phyloP scores from a whole-genome alignment of 176 grass and related monocot genomes.

The Raddia distichophylla region DNA sequence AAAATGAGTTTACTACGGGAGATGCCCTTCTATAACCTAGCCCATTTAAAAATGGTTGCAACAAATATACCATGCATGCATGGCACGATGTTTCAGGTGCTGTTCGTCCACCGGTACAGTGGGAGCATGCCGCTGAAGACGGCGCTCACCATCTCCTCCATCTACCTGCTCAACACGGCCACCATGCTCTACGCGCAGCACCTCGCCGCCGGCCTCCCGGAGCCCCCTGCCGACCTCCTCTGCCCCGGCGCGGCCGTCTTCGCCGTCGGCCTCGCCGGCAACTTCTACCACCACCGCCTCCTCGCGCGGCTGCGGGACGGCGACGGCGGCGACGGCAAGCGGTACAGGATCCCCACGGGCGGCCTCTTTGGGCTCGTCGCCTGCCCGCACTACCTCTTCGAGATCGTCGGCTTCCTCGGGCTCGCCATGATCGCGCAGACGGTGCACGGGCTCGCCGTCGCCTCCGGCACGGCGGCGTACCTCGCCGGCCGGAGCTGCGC shows the following conservation, averaged over 20 bases:
- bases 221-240: constrained; percentile 53
- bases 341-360: constrained; percentile 71
- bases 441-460: constrained; percentile 43
- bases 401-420: constrained; percentile 66
- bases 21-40: too few relatives aligned
- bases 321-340: constrained; percentile 11
- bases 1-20: too few relatives aligned
- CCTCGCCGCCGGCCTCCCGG: constrained; percentile 44
- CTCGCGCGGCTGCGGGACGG: constrained; percentile 50
- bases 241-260: constrained; percentile 47
- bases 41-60: too few relatives aligned
- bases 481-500: constrained; percentile 72
- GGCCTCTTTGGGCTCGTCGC: constrained; percentile 64
- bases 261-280: constrained; percentile 57
- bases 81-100: constrained; percentile 31
- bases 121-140: constrained; percentile 49
- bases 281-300: constrained; percentile 82
- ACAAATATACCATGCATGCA: too few relatives aligned
- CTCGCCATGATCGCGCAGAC: constrained; percentile 74
- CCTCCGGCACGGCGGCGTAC: constrained; percentile 55
- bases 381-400: constrained; percentile 88
- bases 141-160: constrained; percentile 42
- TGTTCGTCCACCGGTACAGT: constrained; percentile 71
- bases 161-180: constrained; percentile 52
- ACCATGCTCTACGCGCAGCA: constrained; percentile 63